A percentile compares a stretch with the other conserved stretches of the same genome.
phyloP scores from a whole-genome alignment of 495 filamentous ascomycete species.

The Trypethelium eluteriae region DNA sequence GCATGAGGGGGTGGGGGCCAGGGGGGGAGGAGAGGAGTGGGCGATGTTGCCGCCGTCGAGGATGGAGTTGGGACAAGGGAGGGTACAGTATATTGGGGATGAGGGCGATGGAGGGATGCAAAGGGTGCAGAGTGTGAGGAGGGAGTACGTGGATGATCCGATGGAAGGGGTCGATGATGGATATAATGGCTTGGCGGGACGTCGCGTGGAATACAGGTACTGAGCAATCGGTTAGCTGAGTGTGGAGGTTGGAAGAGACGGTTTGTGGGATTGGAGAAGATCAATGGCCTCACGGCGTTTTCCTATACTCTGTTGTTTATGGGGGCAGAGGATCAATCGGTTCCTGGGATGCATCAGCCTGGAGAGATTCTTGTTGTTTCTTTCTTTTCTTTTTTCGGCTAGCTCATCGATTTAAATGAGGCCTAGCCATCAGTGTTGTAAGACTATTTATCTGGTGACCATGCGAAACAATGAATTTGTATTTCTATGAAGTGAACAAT shows the following conservation, averaged over 20 bases:
- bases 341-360: not conserved
- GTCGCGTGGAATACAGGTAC: not conserved
- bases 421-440: too few species aligned
- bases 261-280: not conserved
- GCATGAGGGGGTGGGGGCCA: not conserved
- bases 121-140: not conserved
- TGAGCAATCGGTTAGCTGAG: not conserved
- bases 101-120: not conserved
- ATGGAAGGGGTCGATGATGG: conserved; percentile 4
- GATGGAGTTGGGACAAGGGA: not conserved
- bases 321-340: not conserved
- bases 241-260: not conserved
- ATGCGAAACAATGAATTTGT: too few species aligned
- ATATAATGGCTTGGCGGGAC: not conserved
- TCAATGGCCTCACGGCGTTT: not conserved
- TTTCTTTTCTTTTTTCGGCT: too few species aligned
- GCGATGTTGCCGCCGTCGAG: not conserved
- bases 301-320: not conserved
- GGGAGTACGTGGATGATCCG: conserved; percentile 10
- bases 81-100: not conserved
- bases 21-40: not conserved
- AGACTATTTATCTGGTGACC: too few species aligned
- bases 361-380: too few species aligned
- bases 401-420: too few species aligned
- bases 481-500: too few species aligned